Conservation (phyloP, 2,329 filamentous ascomycete species). For the Ceratocystis colombiana region DNA sequence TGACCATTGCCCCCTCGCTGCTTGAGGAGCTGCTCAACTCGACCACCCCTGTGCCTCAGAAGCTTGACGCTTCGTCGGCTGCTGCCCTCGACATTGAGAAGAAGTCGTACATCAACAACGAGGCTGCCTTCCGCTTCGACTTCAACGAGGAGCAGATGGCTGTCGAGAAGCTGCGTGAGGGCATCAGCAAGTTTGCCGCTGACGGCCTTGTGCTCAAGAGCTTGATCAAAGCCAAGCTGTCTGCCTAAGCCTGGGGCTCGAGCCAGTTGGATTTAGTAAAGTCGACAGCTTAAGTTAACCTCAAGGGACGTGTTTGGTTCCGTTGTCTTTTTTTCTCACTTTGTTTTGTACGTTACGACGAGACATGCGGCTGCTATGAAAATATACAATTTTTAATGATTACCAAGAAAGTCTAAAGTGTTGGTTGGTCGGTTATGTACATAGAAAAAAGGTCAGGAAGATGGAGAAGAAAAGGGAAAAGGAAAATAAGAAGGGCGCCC, state of each 20-base stretch:
- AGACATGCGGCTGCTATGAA: slow-evolving; percentile 4
- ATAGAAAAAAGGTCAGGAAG: background rate
- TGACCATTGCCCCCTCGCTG: slow-evolving; percentile 65
- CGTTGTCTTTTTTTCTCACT: background rate
- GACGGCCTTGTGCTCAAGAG: slow-evolving; percentile 90
- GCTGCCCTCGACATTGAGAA: slow-evolving; percentile 64
- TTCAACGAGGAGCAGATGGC: slow-evolving; percentile 99
- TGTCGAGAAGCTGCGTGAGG: slow-evolving; percentile 97
- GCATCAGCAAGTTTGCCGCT: slow-evolving; percentile 98
- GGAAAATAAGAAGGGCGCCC: background rate
- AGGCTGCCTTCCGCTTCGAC: slow-evolving; percentile 89
- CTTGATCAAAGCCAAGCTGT: slow-evolving; percentile 79
- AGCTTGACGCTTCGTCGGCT: slow-evolving; percentile 67
- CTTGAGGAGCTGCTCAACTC: slow-evolving; percentile 92
- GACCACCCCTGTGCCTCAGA: slow-evolving; percentile 70
- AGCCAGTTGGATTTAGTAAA: too few species aligned
- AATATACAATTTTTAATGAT: slow-evolving; percentile 16
- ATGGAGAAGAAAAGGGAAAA: background rate
- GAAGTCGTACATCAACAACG: slow-evolving; percentile 83
- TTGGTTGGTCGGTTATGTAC: background rate
- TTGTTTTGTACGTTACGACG: slow-evolving; percentile 8
- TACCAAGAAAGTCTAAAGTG: slow-evolving; percentile 6
- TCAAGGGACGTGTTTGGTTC: too few species aligned
- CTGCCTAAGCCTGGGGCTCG: slow-evolving; percentile 32
- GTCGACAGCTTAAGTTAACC: too few species aligned